A percentile compares a stretch with the other conserved stretches of the same genome.
phyloP scores from a whole-genome alignment of 176 grass and related monocot species.

The Triticum monococcum region DNA sequence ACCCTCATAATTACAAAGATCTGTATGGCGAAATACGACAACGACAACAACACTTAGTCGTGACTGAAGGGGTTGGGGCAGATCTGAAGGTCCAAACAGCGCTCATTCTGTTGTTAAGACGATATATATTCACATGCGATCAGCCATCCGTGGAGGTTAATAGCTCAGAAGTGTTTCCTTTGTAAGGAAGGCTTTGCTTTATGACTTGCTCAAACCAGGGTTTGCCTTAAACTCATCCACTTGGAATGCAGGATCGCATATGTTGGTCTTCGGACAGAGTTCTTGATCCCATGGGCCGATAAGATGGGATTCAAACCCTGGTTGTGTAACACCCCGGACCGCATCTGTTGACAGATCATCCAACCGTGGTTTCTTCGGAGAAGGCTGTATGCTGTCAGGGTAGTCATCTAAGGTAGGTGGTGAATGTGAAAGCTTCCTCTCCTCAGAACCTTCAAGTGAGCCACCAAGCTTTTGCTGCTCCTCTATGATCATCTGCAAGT shows the following conservation, averaged over 20 bases:
- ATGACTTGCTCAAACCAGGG: slow-evolving; percentile 38
- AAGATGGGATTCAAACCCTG: slow-evolving; percentile 71
- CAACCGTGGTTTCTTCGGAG: slow-evolving; percentile 61
- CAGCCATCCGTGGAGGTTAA: not conserved
- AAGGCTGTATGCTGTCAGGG: slow-evolving; percentile 38
- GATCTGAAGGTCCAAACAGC: slow-evolving; percentile 5
- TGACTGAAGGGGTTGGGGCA: slow-evolving; percentile 20
- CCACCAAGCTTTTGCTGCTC: slow-evolving; percentile 80
- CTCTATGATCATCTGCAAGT: slow-evolving; percentile 96
- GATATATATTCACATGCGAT: slow-evolving; percentile 56
- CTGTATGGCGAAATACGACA: slow-evolving; percentile 36
- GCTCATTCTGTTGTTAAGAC: slow-evolving; percentile 40
- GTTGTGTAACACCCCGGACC: slow-evolving; percentile 25
- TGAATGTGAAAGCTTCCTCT: slow-evolving; percentile 51
- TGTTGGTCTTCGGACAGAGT: slow-evolving; percentile 35
- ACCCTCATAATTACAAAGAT: slow-evolving; percentile 56
- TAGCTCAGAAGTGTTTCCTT: slow-evolving; percentile 11
- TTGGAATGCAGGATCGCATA: slow-evolving; percentile 20
- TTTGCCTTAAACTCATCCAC: slow-evolving; percentile 52
- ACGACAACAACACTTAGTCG: slow-evolving; percentile 3
- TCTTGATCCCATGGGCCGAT: slow-evolving; percentile 69
- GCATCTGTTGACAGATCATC: slow-evolving; percentile 40
- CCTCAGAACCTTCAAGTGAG: slow-evolving; percentile 53
- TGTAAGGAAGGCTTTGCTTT: slow-evolving; percentile 1
- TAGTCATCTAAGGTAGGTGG: slow-evolving; percentile 54